Evolutionary conservation across 306 rosid genomes (phyloP), one percentile per base, ranked within the genome.

Genomic region (Dalbergia cultrata): DNA sequence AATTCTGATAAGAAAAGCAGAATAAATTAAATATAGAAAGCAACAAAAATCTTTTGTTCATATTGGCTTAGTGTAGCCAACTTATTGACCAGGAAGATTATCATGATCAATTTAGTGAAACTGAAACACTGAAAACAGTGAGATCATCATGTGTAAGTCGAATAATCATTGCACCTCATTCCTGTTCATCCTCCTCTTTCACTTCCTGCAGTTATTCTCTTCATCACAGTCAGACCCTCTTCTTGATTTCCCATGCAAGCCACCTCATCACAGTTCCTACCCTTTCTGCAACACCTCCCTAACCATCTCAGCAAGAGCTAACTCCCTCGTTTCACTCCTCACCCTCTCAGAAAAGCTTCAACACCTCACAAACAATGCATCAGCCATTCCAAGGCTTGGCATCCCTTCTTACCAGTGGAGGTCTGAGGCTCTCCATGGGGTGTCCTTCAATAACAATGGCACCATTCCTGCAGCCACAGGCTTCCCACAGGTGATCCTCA

Each of bases 371-470:
- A 70, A 90, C 90, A 89, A 76, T 53, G 92, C 91, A 54, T 87
- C 97, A 9, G 63, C 87, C 54, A 72, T 92, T 22, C 92, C 92
- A 0, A 80, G 95, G 21, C 92, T 95, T 17, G 90, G 92, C 56
- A 82, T 95, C 71, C 94, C 98, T 8, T 59, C 89, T 0, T 92
- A 92, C 74, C 66, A 92, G 67, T 95, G 97, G 98, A 91, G 98
- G 97, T 91, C 97, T 0, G 97, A 95, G 80, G 85, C 91, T 0
- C 95, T 95, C 79, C 98, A 95, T 52, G 97, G 97, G 34, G n/a
- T 95, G 22, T 92, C 98, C 34, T 22, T 86, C 81, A 95, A 91
- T 84, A 7, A 10, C 60, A 37, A 7, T 5, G 97, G 97, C 70
- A 39, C 81, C 13, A 61, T 95, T 49, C n/a, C 80, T 4, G 75